Percentiles rank a stretch among this genome's conserved stretches.
Evolutionary conservation across 2,329 filamentous ascomycete species (phyloP).

Genomic region (Rhinocladiella mackenziei): DNA sequence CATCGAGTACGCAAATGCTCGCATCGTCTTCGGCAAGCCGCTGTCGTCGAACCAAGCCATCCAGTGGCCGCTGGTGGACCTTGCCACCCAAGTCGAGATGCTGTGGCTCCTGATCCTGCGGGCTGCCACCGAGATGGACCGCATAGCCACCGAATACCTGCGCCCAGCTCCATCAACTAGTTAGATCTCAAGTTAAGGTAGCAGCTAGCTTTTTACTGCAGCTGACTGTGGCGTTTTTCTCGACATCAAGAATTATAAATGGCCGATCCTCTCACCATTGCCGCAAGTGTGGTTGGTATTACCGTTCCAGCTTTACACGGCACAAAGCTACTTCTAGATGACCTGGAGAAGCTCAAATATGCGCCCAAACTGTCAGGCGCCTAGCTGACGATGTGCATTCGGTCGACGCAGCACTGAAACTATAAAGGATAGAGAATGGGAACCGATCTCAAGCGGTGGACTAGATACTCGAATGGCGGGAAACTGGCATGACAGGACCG

Average conservation of each 20-base stretch:
- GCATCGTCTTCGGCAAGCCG: slow-evolving; percentile 54
- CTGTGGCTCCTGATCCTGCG: slow-evolving; percentile 57
- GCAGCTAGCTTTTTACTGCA: background rate
- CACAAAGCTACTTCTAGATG: slow-evolving; percentile 33
- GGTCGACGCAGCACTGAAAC: slow-evolving; percentile 31
- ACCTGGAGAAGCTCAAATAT: slow-evolving; percentile 35
- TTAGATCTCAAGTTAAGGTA: background rate
- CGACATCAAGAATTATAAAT: slow-evolving; percentile 7
- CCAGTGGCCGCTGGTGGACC: slow-evolving; percentile 61
- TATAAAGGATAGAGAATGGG: slow-evolving; percentile 34
- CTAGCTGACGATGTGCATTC: slow-evolving; percentile 34
- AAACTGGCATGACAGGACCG: slow-evolving; percentile 3
- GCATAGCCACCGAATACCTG: slow-evolving; percentile 30
- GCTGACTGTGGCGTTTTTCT: background rate
- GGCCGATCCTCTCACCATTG: slow-evolving; percentile 34
- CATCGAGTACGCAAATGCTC: slow-evolving; percentile 53
- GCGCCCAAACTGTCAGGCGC: slow-evolving; percentile 33
- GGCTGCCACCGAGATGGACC: slow-evolving; percentile 60
- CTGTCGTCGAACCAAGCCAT: slow-evolving; percentile 60
- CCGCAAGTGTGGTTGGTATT: slow-evolving; percentile 33
- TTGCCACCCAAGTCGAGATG: slow-evolving; percentile 61
- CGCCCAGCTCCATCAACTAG: background rate
- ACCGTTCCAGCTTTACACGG: slow-evolving; percentile 33
- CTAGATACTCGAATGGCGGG: slow-evolving; percentile 1
- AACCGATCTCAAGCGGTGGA: slow-evolving; percentile 10